Percentiles rank a stretch among this genome's conserved stretches.
phyloP scores from a whole-genome alignment of 352 stramenopile genomes.

The Globisporangium cystogenes region DNA sequence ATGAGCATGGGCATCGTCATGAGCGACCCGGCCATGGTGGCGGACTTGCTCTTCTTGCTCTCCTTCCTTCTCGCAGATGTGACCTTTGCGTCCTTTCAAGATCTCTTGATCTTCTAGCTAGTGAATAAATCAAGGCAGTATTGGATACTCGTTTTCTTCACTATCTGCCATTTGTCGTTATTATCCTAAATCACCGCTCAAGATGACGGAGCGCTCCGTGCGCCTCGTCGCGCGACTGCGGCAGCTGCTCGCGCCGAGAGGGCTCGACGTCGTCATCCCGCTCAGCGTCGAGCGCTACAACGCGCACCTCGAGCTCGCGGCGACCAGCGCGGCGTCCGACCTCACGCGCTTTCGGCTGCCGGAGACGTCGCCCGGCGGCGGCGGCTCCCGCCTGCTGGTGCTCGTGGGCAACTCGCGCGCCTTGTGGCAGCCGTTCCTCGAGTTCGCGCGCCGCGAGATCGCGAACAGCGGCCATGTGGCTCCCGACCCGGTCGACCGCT shows the following conservation, averaged over 20 bases:
- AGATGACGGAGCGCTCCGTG: slow-evolving; percentile 2
- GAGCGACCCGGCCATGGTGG: slow-evolving; percentile 46
- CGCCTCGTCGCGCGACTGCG: slow-evolving; percentile 14
- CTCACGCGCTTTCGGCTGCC: slow-evolving; percentile 45
- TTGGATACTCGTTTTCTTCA: no score
- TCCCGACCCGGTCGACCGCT: slow-evolving; percentile 51
- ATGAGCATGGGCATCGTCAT: slow-evolving; percentile 91
- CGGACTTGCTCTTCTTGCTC: not conserved
- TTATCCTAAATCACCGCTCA: no score
- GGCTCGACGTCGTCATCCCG: slow-evolving; percentile 63
- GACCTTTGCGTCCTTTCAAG: no score
- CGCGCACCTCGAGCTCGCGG: slow-evolving; percentile 24
- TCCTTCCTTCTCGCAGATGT: no score
- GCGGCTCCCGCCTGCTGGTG: slow-evolving; percentile 44
- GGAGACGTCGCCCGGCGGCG: not conserved
- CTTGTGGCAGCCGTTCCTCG: slow-evolving; percentile 48
- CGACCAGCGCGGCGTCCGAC: slow-evolving; percentile 24
- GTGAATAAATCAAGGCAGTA: no score
- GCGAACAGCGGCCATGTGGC: slow-evolving; percentile 20
- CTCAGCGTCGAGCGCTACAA: slow-evolving; percentile 68
- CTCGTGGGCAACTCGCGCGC: slow-evolving; percentile 62
- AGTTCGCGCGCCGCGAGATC: slow-evolving; percentile 30
- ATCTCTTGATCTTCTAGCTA: no score
- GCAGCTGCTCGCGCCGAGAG: slow-evolving; percentile 21
- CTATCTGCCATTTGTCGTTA: no score